These are phyloP conservation scores for Talaromyces islandicus DNA, from an alignment of 2,329 filamentous ascomycete genomes.

Conservation along the genomic window DNA sequence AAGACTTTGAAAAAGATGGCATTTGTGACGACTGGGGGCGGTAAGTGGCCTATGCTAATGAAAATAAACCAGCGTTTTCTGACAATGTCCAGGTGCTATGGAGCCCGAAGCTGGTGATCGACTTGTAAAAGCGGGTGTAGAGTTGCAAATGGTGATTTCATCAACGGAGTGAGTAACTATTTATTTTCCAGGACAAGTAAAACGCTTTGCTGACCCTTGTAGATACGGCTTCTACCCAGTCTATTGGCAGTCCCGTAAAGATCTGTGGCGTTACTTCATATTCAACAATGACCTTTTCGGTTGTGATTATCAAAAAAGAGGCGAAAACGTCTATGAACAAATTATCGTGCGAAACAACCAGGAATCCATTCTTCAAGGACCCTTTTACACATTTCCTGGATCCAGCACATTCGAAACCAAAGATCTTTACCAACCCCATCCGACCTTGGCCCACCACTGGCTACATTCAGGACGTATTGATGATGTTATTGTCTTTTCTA, in stretches of 20 bases:
- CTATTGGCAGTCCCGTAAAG: background rate
- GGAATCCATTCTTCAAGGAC: background rate
- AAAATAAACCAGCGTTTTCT: constrained; percentile 17
- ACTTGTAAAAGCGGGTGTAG: constrained; percentile 7
- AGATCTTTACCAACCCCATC: constrained; percentile 1
- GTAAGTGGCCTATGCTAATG: background rate
- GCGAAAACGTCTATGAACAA: background rate
- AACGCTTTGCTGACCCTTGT: background rate
- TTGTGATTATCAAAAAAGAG: background rate
- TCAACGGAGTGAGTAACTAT: constrained; percentile 10
- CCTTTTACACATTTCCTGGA: background rate
- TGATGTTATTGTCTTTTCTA: constrained; percentile 1
- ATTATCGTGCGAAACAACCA: background rate
- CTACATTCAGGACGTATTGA: constrained; percentile 1
- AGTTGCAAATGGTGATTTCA: constrained; percentile 3
- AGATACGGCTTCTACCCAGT: background rate
- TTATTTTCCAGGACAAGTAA: background rate
- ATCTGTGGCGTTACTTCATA: background rate
- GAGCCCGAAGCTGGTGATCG: constrained; percentile 7
- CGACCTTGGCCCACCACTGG: constrained; percentile 1
- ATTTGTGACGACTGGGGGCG: constrained; percentile 21
- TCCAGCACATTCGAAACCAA: background rate
- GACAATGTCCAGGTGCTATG: constrained; percentile 23
- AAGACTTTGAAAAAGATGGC: constrained; percentile 28
- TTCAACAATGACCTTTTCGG: background rate